phyloP scores from a whole-genome alignment of 768 basidiomycete species.

The Russula compacta region DNA sequence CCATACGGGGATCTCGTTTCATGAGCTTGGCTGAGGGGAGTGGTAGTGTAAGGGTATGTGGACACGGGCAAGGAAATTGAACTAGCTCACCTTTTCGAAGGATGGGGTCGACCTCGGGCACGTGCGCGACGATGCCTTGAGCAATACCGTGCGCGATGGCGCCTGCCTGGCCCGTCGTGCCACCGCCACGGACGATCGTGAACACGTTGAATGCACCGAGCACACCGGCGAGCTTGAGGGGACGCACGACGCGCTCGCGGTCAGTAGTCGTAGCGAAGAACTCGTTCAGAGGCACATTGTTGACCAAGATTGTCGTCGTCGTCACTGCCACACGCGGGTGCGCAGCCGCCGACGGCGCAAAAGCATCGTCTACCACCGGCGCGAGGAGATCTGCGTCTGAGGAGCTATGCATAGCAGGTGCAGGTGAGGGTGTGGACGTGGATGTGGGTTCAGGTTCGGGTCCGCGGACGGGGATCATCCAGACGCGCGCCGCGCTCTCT shows the following conservation, averaged over 20 bases:
- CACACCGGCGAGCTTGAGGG: constrained; percentile 74
- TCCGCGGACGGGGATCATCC: constrained; percentile 68
- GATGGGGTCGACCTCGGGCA: constrained; percentile 52
- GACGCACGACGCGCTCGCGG: constrained; percentile 73
- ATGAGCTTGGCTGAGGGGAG: constrained; percentile 61
- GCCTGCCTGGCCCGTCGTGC: constrained; percentile 87
- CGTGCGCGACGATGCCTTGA: constrained; percentile 64
- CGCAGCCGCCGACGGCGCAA: constrained; percentile 8
- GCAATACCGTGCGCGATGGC: constrained; percentile 73
- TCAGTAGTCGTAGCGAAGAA: constrained; percentile 74
- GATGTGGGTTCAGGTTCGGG: not conserved
- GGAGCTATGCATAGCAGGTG: not conserved
- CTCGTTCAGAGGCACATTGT: constrained; percentile 66
- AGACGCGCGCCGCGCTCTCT: constrained; percentile 83
- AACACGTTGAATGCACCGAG: constrained; percentile 75
- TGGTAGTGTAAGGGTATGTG: not conserved
- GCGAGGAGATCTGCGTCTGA: constrained; percentile 3
- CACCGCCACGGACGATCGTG: constrained; percentile 66
- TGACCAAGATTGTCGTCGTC: constrained; percentile 68
- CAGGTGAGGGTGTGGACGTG: not conserved
- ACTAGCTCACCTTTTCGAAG: constrained; percentile 58
- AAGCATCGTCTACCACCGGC: constrained; percentile 4
- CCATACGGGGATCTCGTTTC: constrained; percentile 92
- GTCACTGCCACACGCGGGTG: constrained; percentile 31
- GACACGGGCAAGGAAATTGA: not conserved